phyloP scores from a whole-genome alignment of 176 grass and related monocot species.

The Bolboschoenus planiculmis region DNA sequence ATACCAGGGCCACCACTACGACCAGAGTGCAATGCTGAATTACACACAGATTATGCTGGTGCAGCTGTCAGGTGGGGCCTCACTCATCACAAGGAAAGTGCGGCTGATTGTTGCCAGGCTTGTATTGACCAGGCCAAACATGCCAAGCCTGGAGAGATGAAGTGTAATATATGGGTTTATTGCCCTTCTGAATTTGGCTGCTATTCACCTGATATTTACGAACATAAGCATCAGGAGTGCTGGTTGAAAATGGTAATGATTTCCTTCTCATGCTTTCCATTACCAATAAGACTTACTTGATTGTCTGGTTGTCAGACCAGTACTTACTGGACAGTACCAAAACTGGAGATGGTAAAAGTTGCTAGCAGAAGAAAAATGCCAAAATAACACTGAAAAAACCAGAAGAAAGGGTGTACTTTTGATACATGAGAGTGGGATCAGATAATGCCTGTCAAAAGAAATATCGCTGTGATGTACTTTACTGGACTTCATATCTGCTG shows the following conservation, averaged over 20 bases:
- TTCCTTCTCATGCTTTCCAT: constrained; percentile 14
- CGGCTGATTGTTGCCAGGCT: constrained; percentile 85
- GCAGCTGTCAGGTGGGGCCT: constrained; percentile 92
- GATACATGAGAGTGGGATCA: not conserved
- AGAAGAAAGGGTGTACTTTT: not conserved
- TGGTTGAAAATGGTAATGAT: constrained; percentile 89
- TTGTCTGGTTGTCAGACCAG: not conserved
- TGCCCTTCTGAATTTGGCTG: constrained; percentile 95
- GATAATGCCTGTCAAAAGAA: not conserved
- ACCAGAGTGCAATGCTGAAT: constrained; percentile 69
- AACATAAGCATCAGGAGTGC: constrained; percentile 99
- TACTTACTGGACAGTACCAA: not conserved
- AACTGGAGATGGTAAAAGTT: not conserved
- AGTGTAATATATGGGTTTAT: constrained; percentile 99
- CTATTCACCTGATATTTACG: constrained; percentile 88
- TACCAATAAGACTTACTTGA: not conserved
- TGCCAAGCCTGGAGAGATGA: constrained; percentile 70
- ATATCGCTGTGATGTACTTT: not conserved
- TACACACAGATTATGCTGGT: constrained; percentile 80
- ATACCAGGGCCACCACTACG: constrained; percentile 66
- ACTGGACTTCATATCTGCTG: not conserved
- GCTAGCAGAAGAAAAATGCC: not conserved
- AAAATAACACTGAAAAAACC: not conserved
- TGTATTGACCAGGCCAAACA: constrained; percentile 86
- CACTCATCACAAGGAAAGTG: constrained; percentile 92